A percentile compares a stretch with the other conserved stretches of the same genome.
phyloP scores from a whole-genome alignment of 192 early-diverging fungal genomes.

The Kickxella alabastrina region DNA sequence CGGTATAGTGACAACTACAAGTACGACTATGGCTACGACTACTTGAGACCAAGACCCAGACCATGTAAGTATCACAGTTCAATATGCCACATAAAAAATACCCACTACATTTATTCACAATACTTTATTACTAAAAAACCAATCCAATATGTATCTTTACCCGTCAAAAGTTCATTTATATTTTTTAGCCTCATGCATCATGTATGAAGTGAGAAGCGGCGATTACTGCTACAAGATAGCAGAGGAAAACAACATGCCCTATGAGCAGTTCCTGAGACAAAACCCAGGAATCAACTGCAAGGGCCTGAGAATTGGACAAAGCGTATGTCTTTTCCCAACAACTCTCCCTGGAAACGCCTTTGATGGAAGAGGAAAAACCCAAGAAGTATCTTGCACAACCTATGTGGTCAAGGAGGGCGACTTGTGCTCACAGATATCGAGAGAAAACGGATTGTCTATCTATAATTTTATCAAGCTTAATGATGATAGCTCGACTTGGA shows the following conservation, averaged over 20 bases:
- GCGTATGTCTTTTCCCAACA: slow-evolving; percentile 34
- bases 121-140: no score
- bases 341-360: slow-evolving; percentile 2
- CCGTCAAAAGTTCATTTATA: no score
- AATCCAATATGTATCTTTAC: no score
- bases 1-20: background rate
- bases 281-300: slow-evolving; percentile 43
- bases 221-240: slow-evolving; percentile 53
- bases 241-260: slow-evolving; percentile 24
- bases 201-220: slow-evolving; percentile 40
- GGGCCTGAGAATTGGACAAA: slow-evolving; percentile 20
- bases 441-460: slow-evolving; percentile 10
- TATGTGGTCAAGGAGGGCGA: slow-evolving; percentile 38
- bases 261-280: slow-evolving; percentile 30
- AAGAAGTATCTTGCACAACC: slow-evolving; percentile 6
- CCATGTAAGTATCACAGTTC: background rate
- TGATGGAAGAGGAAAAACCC: background rate
- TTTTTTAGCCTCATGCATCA: no score
- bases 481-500: slow-evolving; percentile 9
- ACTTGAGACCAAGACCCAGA: background rate
- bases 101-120: background rate
- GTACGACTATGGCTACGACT: background rate
- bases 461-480: slow-evolving; percentile 17
- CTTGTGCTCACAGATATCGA: slow-evolving; percentile 32
- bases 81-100: background rate